A percentile compares a stretch with the other conserved stretches of the same genome.
These are phyloP conservation scores for Rhypophila decipiens DNA, from an alignment of 495 filamentous ascomycete species.

Conservation along the genomic window DNA sequence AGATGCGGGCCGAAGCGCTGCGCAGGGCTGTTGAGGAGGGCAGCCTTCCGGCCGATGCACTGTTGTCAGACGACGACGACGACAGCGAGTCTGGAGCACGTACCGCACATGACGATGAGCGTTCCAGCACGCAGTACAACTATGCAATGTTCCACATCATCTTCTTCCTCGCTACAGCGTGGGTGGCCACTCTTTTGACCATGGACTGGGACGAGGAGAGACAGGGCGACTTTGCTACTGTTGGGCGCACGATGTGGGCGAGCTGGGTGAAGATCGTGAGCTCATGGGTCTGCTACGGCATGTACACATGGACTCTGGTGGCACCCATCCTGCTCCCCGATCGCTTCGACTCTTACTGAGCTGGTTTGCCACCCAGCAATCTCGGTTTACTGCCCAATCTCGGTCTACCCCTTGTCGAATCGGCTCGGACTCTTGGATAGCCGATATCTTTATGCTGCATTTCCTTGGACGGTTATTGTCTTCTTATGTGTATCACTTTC, in stretches of 20 bases:
- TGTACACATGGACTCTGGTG: slow-evolving; percentile 88
- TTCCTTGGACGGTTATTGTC: too few species aligned
- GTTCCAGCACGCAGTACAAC: slow-evolving; percentile 84
- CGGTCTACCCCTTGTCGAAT: too few species aligned
- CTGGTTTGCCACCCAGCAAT: too few species aligned
- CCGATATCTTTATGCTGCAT: too few species aligned
- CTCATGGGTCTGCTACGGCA: slow-evolving; percentile 91
- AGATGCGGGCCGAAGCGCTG: slow-evolving; percentile 89
- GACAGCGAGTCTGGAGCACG: slow-evolving; percentile 55
- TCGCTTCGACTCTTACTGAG: slow-evolving; percentile 58
- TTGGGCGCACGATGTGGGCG: slow-evolving; percentile 93
- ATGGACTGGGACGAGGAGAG: slow-evolving; percentile 63
- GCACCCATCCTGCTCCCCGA: slow-evolving; percentile 84
- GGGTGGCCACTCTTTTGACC: slow-evolving; percentile 90
- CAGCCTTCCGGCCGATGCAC: slow-evolving; percentile 81
- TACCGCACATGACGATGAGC: slow-evolving; percentile 77
- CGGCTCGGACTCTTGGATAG: too few species aligned
- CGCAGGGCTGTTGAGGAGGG: slow-evolving; percentile 88
- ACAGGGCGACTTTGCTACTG: slow-evolving; percentile 73
- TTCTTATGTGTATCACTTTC: too few species aligned
- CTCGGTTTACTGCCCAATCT: too few species aligned
- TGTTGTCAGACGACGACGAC: slow-evolving; percentile 75
- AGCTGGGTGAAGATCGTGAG: slow-evolving; percentile 99
- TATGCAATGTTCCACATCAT: slow-evolving; percentile 97
- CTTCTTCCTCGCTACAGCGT: slow-evolving; percentile 91